These are phyloP conservation scores for Cymbopogon citratus DNA, from an alignment of 176 grass and related monocot species.

Conservation along the genomic window DNA sequence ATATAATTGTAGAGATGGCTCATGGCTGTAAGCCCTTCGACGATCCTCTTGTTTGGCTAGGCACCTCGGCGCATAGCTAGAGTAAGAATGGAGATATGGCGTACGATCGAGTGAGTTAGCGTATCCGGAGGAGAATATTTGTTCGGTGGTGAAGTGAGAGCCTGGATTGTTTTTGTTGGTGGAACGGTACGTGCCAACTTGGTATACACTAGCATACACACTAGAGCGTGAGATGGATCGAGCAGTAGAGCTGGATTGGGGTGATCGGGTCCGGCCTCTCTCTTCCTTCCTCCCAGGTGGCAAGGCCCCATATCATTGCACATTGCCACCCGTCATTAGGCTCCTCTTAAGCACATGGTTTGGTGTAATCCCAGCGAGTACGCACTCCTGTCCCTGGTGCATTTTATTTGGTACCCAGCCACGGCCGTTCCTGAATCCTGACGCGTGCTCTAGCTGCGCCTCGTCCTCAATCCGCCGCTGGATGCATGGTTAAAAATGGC, in stretches of 20 bases:
- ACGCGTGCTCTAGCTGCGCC: background rate
- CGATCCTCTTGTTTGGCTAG: no score
- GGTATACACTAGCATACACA: background rate
- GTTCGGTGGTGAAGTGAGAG: constrained; percentile 30
- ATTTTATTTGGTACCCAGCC: background rate
- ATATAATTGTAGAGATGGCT: no score
- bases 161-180: no score
- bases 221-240: background rate
- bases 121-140: constrained; percentile 33
- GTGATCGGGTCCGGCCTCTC: no score
- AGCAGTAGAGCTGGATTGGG: background rate
- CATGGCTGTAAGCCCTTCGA: no score
- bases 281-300: background rate
- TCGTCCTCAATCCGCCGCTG: no score
- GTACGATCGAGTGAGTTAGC: background rate
- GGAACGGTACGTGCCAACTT: constrained; percentile 12
- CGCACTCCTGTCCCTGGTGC: background rate
- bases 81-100: no score
- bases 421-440: no score
- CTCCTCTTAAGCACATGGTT: constrained; percentile 1
- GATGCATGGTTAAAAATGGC: no score
- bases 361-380: background rate
- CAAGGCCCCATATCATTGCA: background rate
- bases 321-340: background rate
- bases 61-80: no score